Conservation (phyloP, 2,329 filamentous ascomycete species). For the Fusarium sp. region DNA sequence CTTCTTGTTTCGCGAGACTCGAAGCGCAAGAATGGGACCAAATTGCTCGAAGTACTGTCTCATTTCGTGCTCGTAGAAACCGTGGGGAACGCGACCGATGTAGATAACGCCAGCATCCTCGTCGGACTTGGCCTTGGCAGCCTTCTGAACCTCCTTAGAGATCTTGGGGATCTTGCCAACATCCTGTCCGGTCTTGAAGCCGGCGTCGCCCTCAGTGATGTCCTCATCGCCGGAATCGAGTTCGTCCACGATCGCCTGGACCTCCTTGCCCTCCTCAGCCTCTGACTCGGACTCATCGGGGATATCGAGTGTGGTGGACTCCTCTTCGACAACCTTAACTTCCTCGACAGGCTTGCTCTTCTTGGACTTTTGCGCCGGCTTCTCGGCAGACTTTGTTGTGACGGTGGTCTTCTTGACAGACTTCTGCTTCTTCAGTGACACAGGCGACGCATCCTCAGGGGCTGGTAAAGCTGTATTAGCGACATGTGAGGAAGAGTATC, state of each 20-base stretch:
- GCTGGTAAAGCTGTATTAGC: conserved; percentile 52
- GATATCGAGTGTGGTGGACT: conserved; percentile 50
- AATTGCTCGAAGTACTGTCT: conserved; percentile 94
- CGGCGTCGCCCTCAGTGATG: conserved; percentile 50
- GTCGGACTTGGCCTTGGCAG: conserved; percentile 56
- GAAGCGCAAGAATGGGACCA: conserved; percentile 80
- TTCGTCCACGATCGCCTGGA: conserved; percentile 58
- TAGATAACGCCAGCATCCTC: conserved; percentile 84
- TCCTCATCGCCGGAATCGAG: conserved; percentile 61
- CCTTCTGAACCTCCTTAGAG: conserved; percentile 59
- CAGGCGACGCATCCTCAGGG: conserved; percentile 59
- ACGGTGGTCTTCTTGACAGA: conserved; percentile 51
- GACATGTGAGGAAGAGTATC: background rate
- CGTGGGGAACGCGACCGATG: conserved; percentile 87
- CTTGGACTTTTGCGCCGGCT: conserved; percentile 52
- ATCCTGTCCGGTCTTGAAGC: conserved; percentile 62
- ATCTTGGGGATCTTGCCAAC: conserved; percentile 64
- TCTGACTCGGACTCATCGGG: conserved; percentile 54
- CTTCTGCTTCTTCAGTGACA: conserved; percentile 61
- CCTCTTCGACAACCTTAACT: conserved; percentile 45
- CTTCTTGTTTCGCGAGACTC: conserved; percentile 90
- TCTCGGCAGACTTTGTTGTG: conserved; percentile 46
- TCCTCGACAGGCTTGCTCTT: conserved; percentile 49
- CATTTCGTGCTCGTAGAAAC: conserved; percentile 98
- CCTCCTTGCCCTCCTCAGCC: conserved; percentile 57